Base-by-base conservation (phyloP, 345 rosid genomes). In the Populus nigra region DNA sequence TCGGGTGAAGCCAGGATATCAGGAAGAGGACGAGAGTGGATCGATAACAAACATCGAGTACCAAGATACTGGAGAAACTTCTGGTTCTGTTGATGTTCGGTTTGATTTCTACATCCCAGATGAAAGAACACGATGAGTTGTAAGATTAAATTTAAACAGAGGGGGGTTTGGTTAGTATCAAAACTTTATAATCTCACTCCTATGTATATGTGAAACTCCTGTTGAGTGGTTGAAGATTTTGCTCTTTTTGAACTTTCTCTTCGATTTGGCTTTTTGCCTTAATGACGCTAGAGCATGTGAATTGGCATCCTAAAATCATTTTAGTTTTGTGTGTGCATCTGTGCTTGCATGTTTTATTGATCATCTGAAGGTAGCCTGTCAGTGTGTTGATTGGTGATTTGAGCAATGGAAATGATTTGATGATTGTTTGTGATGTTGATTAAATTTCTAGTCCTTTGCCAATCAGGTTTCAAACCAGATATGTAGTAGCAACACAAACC, bases 41-140 rank as follows among this genome's bases (percentile, higher is more conserved):
- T 61, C 90, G 0, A 92, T 93, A 80, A 85, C 92, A 8, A 92
- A 96, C 77, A 84, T 92, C 2, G 92, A 93, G 53, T 92, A 92
- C 86, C 91, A 86, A 83, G 98, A 92, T 81, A 88, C 82, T 0
- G 92, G 89, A 57, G 96, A 89, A 53, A 55, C 29, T n/a, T 88
- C 96, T 68, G 96, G 97, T 69, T 88, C 95, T 23, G 98, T 92
- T 1, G 99, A 96, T 84, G 97, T 93, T 68, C 89, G 84, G 81
- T 96, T 96, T 43, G 96, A 96, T 87, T 96, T 96, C 91, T 92
- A 85, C 39, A 78, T 93, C 70, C 99, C 98, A 3, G 98, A 95
- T 76, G 85, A 89, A 71, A 85, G 80, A 53, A 69, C 73, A 12
- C 71, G 41, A 66, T 36, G 62, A 75, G 63, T 81, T 71, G 77